phyloP scores from a whole-genome alignment of 495 filamentous ascomycete species.

The Daldinia caldariorum region DNA sequence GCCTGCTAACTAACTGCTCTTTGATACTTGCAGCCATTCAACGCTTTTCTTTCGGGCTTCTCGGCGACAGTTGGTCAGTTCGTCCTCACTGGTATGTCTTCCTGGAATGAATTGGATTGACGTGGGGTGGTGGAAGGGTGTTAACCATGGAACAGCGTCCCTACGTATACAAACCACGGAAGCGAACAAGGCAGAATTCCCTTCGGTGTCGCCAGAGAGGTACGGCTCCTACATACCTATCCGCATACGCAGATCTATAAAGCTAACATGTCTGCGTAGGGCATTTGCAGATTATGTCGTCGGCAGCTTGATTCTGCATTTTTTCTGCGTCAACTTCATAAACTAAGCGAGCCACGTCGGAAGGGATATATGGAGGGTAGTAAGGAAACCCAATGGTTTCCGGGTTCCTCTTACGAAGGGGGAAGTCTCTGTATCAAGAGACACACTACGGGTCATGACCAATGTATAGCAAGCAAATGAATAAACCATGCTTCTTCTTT shows the following conservation, averaged over 20 bases:
- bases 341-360: slow-evolving; percentile 66
- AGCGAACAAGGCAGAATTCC: slow-evolving; percentile 76
- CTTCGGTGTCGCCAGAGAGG: slow-evolving; percentile 74
- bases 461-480: slow-evolving; percentile 24
- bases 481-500: slow-evolving; percentile 5
- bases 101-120: not conserved
- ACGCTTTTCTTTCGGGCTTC: slow-evolving; percentile 96
- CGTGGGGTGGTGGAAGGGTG: not conserved
- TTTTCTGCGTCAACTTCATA: slow-evolving; percentile 99
- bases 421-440: slow-evolving; percentile 16
- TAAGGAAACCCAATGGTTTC: slow-evolving; percentile 3
- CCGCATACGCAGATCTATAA: not conserved
- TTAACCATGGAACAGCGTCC: slow-evolving; percentile 57
- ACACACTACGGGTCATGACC: slow-evolving; percentile 14
- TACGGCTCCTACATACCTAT: slow-evolving; percentile 47
- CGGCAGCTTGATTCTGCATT: slow-evolving; percentile 93
- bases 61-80: slow-evolving; percentile 96
- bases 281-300: slow-evolving; percentile 98
- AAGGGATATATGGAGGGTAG: slow-evolving; percentile 1
- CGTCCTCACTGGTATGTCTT: slow-evolving; percentile 80
- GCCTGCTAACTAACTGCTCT: slow-evolving; percentile 24
- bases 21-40: slow-evolving; percentile 80
- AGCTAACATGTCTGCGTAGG: slow-evolving; percentile 56
- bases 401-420: not conserved
- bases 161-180: slow-evolving; percentile 91